These are phyloP conservation scores for Nosema muscidifuracis DNA, from an alignment of 371 early-diverging fungal genomes.

Conservation along the genomic window DNA sequence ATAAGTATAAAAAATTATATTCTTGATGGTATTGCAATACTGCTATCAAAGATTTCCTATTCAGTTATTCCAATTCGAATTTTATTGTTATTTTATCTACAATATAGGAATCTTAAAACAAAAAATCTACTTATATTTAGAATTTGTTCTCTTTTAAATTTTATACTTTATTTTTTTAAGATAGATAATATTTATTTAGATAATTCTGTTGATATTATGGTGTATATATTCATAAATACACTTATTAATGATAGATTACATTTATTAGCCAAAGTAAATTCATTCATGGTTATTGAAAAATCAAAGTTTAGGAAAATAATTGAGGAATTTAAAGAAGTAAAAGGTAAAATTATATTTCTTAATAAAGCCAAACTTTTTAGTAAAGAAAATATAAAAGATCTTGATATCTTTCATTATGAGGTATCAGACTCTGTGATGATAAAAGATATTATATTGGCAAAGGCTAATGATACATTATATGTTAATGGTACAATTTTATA, in stretches of 20 bases:
- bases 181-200: background rate
- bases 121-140: background rate
- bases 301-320: background rate
- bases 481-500: conserved; percentile 2
- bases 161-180: background rate
- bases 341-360: background rate
- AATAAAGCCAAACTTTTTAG: too few relatives aligned
- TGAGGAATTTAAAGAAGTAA: background rate
- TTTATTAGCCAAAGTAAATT: background rate
- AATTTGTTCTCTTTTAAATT: background rate
- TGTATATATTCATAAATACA: background rate
- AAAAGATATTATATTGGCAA: background rate
- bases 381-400: background rate
- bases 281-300: background rate
- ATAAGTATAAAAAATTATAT: background rate
- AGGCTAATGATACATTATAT: background rate
- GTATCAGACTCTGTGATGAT: background rate
- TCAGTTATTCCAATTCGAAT: background rate
- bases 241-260: background rate
- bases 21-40: background rate
- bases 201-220: background rate
- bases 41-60: background rate
- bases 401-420: background rate
- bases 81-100: background rate
- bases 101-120: background rate